These are phyloP conservation scores for Trichoderma koningii DNA, from an alignment of 2,329 filamentous ascomycete genomes.

Conservation along the genomic window DNA sequence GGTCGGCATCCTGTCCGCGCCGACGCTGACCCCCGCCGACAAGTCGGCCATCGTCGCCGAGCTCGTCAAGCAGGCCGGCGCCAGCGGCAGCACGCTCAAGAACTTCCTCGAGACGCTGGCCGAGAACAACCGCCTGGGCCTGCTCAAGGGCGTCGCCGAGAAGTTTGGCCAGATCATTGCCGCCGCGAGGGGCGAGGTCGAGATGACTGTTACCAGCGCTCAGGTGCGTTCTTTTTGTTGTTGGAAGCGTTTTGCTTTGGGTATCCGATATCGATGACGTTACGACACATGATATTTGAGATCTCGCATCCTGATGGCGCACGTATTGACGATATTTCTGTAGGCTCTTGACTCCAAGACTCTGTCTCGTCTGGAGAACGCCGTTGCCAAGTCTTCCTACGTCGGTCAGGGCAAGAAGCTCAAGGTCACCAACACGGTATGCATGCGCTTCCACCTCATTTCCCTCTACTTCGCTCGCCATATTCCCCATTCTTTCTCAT, in stretches of 20 bases:
- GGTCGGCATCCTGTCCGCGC: constrained; percentile 70
- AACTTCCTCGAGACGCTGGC: constrained; percentile 90
- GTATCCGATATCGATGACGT: neutral
- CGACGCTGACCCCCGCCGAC: constrained; percentile 75
- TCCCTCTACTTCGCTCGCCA: no score
- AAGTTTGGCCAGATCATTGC: constrained; percentile 90
- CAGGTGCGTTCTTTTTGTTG: constrained; percentile 60
- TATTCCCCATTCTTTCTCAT: no score
- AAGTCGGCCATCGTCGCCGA: constrained; percentile 85
- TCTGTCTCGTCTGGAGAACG: constrained; percentile 80
- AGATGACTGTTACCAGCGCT: constrained; percentile 88
- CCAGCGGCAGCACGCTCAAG: constrained; percentile 80
- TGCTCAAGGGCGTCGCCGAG: constrained; percentile 77
- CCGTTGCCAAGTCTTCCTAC: constrained; percentile 86
- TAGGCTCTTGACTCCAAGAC: constrained; percentile 86
- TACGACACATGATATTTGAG: neutral
- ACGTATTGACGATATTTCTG: constrained; percentile 31
- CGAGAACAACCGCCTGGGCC: constrained; percentile 91
- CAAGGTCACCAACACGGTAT: constrained; percentile 89
- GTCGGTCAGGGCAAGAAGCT: constrained; percentile 93
- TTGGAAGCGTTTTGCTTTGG: neutral
- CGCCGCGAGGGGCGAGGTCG: constrained; percentile 87
- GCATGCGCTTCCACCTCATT: constrained; percentile 29
- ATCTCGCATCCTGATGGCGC: neutral
- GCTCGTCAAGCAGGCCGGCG: constrained; percentile 79